These are phyloP conservation scores for Echinochloa phyllopogon DNA, from an alignment of 176 grass and related monocot genomes.

Conservation along the genomic window DNA sequence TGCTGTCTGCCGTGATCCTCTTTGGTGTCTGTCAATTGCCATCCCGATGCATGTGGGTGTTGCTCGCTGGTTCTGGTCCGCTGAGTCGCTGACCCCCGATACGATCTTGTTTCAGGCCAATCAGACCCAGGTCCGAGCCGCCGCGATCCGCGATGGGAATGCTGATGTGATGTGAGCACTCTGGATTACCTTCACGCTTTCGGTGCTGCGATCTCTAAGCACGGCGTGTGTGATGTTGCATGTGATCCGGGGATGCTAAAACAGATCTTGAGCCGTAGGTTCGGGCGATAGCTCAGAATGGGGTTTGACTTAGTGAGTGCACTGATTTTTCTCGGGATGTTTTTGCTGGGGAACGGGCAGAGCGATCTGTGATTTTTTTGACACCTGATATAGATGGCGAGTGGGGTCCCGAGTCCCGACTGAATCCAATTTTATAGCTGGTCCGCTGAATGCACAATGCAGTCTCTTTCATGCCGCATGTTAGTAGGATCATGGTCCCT, in stretches of 20 bases:
- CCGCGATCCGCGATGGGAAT: conserved; percentile 57
- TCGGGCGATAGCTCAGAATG: background rate
- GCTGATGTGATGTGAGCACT: conserved; percentile 65
- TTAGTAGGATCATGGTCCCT: background rate
- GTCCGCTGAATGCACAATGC: conserved; percentile 3
- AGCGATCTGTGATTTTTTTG: background rate
- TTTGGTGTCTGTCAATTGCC: too few relatives aligned
- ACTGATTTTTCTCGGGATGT: background rate
- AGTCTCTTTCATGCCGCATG: background rate
- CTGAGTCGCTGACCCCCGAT: conserved; percentile 8
- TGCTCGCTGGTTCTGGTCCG: background rate
- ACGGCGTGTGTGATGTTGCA: background rate
- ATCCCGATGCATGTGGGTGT: background rate
- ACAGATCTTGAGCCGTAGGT: conserved; percentile 17
- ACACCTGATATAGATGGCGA: background rate
- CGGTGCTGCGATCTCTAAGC: background rate
- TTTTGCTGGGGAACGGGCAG: background rate
- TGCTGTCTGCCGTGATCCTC: background rate
- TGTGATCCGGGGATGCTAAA: background rate
- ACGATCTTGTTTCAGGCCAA: conserved; percentile 51
- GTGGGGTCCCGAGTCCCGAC: background rate
- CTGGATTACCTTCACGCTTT: background rate
- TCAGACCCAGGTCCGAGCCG: conserved; percentile 40
- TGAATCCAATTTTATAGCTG: background rate
- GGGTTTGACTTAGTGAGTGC: conserved; percentile 9